Percentiles rank a stretch among this genome's conserved stretches.
phyloP scores from a whole-genome alignment of 495 filamentous ascomycete genomes.

The Extremus antarcticus region DNA sequence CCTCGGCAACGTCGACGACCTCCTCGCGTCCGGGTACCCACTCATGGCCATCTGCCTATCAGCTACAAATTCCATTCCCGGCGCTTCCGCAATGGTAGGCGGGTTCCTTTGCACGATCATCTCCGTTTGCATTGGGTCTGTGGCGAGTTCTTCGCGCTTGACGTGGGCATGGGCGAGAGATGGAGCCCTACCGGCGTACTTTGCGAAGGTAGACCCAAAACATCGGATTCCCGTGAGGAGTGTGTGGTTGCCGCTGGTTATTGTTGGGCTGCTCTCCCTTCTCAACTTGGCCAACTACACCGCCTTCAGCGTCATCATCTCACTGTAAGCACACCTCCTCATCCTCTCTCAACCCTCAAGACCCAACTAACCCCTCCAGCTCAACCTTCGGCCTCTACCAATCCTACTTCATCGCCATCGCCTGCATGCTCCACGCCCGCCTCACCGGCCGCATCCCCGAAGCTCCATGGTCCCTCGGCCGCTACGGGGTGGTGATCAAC shows the following conservation, averaged over 20 bases:
- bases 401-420: slow-evolving; percentile 13
- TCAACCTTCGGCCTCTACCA: slow-evolving; percentile 8
- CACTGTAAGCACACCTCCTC: no score
- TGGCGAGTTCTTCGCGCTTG: neutral
- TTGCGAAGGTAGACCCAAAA: neutral
- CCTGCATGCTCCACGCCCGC: slow-evolving; percentile 1
- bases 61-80: neutral
- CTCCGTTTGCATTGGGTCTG: neutral
- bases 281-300: slow-evolving; percentile 1
- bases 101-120: neutral
- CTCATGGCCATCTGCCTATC: neutral
- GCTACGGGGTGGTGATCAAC: slow-evolving; percentile 22
- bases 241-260: slow-evolving; percentile 5
- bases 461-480: slow-evolving; percentile 18
- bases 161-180: slow-evolving; percentile 7
- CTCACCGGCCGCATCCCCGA: neutral
- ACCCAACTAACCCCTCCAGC: no score
- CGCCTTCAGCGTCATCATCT: slow-evolving; percentile 7
- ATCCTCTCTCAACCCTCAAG: no score
- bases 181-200: slow-evolving; percentile 5
- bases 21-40: neutral
- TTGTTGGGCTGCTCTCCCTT: slow-evolving; percentile 8
- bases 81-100: neutral
- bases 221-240: slow-evolving; percentile 1
- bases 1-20: slow-evolving; percentile 1